A percentile compares a stretch with the other conserved stretches of the same genome.
phyloP scores from a whole-genome alignment of 805 yeast species.

The Ogataea minuta region DNA sequence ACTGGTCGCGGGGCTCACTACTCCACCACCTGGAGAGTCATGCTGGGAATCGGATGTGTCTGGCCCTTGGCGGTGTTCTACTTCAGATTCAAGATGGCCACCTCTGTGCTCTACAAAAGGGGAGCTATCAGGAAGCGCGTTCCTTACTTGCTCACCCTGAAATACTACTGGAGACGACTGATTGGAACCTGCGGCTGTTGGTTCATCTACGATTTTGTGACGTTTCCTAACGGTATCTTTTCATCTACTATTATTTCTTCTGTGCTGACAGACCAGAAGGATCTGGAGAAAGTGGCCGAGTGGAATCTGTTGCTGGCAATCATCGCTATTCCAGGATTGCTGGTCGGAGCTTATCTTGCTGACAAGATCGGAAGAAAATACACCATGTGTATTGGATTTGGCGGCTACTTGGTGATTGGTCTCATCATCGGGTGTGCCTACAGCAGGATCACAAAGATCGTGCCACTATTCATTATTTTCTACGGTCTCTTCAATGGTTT shows the following conservation, averaged over 20 bases:
- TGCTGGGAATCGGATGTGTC: constrained; percentile 61
- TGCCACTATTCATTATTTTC: constrained; percentile 64
- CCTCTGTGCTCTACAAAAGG: constrained; percentile 61
- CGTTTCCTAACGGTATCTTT: constrained; percentile 72
- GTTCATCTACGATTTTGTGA: constrained; percentile 80
- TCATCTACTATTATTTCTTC: constrained; percentile 46
- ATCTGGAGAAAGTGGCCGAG: constrained; percentile 60
- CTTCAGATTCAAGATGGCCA: constrained; percentile 68
- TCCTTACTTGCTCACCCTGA: constrained; percentile 58
- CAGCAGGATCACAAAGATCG: constrained; percentile 52
- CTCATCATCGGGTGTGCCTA: constrained; percentile 67
- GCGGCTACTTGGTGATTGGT: constrained; percentile 70
- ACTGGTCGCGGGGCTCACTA: constrained; percentile 44
- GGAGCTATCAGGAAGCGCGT: constrained; percentile 58
- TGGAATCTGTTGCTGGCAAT: constrained; percentile 68
- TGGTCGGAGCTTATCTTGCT: constrained; percentile 64
- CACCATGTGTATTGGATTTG: constrained; percentile 68
- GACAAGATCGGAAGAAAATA: constrained; percentile 70
- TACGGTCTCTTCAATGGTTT: constrained; percentile 69
- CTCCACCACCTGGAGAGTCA: constrained; percentile 64
- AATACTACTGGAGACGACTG: constrained; percentile 65
- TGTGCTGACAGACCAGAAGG: constrained; percentile 43
- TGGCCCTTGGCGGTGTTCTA: constrained; percentile 74
- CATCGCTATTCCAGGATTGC: constrained; percentile 71
- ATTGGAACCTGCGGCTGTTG: constrained; percentile 73